phyloP scores from a whole-genome alignment of 257 asterid genomes.

The Catharanthus roseus region DNA sequence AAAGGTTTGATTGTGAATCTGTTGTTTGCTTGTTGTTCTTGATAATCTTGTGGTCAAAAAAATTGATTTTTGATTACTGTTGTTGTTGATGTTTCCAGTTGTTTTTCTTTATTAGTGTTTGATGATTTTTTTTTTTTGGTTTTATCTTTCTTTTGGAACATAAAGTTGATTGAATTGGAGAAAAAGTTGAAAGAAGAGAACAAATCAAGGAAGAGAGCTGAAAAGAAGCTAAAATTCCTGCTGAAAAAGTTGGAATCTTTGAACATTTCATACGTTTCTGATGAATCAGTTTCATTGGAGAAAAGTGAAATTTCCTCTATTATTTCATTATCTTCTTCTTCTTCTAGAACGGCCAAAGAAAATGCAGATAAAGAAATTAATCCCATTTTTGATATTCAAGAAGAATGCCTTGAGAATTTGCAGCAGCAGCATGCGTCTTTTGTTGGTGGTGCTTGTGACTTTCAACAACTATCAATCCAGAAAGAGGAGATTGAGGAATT shows the following conservation, averaged over 20 bases:
- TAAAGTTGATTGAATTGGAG: too few species aligned
- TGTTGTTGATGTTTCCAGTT: background rate
- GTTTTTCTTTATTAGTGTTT: conserved; percentile 8
- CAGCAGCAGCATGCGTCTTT: too few species aligned
- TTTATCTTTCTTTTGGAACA: too few species aligned
- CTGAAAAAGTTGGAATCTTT: conserved; percentile 61
- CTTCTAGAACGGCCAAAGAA: conserved; percentile 29
- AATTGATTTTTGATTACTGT: background rate
- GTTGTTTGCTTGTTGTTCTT: background rate
- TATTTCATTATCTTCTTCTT: conserved; percentile 37
- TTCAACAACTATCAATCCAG: too few species aligned
- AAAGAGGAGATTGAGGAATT: too few species aligned
- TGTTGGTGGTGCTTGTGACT: too few species aligned
- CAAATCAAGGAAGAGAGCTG: too few species aligned
- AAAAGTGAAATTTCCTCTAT: conserved; percentile 42
- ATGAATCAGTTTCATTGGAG: conserved; percentile 37
- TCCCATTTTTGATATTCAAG: conserved; percentile 9
- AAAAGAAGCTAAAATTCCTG: too few species aligned
- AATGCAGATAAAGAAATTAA: conserved; percentile 15
- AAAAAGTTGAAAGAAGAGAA: too few species aligned
- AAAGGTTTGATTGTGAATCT: background rate
- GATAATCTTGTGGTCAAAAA: background rate
- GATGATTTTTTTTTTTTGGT: background rate
- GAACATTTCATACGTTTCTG: conserved; percentile 37
- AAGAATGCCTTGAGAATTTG: background rate